Conservation (phyloP, 2,329 filamentous ascomycete genomes). For the Trichoderma sp. region DNA sequence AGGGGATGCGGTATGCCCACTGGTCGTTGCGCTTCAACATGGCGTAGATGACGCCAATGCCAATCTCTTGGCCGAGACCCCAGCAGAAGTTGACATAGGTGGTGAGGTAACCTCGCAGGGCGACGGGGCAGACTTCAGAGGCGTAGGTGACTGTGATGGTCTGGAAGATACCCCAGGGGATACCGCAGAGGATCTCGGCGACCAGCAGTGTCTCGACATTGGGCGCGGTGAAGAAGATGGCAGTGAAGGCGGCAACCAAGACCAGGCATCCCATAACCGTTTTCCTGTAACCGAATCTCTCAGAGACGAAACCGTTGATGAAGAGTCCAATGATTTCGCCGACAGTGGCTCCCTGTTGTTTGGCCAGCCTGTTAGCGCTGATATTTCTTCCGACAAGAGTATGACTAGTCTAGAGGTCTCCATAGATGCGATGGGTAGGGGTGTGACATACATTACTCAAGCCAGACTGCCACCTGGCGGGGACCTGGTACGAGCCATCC, state of each 20-base stretch:
- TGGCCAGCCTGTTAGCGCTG: background rate
- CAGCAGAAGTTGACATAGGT: constrained; percentile 77
- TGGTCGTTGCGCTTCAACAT: constrained; percentile 64
- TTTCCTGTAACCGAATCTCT: constrained; percentile 65
- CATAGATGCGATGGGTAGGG: background rate
- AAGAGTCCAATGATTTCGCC: constrained; percentile 66
- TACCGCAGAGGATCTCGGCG: constrained; percentile 61
- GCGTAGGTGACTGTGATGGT: constrained; percentile 62
- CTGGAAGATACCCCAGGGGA: constrained; percentile 61
- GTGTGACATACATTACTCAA: constrained; percentile 47
- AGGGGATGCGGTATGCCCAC: constrained; percentile 68
- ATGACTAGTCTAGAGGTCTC: background rate
- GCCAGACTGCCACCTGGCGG: constrained; percentile 60
- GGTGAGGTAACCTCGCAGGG: constrained; percentile 67
- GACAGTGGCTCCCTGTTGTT: constrained; percentile 25
- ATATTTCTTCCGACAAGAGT: background rate
- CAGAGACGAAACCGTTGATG: constrained; percentile 62
- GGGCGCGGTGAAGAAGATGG: constrained; percentile 63
- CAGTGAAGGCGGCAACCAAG: constrained; percentile 54
- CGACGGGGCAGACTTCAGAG: constrained; percentile 69
- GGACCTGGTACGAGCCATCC: constrained; percentile 51
- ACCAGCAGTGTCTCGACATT: constrained; percentile 56
- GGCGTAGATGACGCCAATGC: constrained; percentile 67
- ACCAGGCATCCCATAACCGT: constrained; percentile 59
- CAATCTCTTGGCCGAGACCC: constrained; percentile 71